phyloP scores from a whole-genome alignment of 257 asterid genomes.

The Parsonsia alboflavescens region DNA sequence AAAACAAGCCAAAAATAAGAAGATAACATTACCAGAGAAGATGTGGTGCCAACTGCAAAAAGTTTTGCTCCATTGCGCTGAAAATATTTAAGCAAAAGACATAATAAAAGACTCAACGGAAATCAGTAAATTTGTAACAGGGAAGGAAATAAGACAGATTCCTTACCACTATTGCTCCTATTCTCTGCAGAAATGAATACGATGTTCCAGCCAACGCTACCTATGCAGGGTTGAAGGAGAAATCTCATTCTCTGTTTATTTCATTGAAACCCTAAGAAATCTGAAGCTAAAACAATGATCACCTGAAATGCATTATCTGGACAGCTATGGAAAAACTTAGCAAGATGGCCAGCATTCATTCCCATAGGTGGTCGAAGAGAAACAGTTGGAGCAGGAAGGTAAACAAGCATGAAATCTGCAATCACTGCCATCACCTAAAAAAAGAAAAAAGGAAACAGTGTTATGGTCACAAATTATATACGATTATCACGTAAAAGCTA shows the following conservation, averaged over 20 bases:
- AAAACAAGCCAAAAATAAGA: not conserved
- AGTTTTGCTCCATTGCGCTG: conserved; percentile 95
- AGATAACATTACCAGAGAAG: conserved; percentile 63
- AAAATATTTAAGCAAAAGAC: conserved; percentile 4
- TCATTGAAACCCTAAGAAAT: not conserved
- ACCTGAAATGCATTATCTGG: conserved; percentile 97
- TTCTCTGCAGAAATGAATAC: conserved; percentile 64
- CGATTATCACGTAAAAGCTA: not conserved
- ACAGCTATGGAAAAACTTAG: conserved; percentile 73
- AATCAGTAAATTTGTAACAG: not conserved
- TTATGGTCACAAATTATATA: not conserved
- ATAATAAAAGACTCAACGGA: not conserved
- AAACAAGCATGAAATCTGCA: conserved; percentile 97
- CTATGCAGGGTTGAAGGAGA: conserved; percentile 30
- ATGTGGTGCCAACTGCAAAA: conserved; percentile 89
- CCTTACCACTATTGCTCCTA: conserved; percentile 80
- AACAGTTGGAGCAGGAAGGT: conserved; percentile 98
- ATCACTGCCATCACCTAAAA: conserved; percentile 80
- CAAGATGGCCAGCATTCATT: conserved; percentile 61
- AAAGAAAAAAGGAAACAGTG: conserved; percentile 5
- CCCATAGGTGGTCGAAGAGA: conserved; percentile 75
- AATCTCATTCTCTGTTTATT: conserved; percentile 11
- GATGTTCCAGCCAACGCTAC: conserved; percentile 77
- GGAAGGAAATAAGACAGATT: not conserved
- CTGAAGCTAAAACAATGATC: not conserved